Base-by-base conservation (phyloP, 768 basidiomycete genomes). In the Russula sp. region DNA sequence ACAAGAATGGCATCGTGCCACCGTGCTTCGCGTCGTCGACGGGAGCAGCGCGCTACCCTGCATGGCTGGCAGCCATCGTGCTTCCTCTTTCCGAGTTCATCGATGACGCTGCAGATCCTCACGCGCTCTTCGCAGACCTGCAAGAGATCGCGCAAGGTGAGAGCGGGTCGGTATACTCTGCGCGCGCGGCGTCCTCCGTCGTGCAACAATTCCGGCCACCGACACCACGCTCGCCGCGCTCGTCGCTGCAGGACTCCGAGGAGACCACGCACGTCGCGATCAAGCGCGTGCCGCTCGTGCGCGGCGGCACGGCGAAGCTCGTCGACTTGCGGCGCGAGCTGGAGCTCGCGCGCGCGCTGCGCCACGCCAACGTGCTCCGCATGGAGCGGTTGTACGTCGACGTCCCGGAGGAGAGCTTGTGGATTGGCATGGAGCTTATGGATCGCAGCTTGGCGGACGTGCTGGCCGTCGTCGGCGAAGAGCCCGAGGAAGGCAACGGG, bases 371-470 rank as follows among this genome's bases (percentile, higher is more conserved):
- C 72, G 69, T 92, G 7, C 75, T 93, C 20, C 73, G 78, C 3
- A 81, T 89, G 76, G 88, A 90, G 69, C 83, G 79, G 49, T 73
- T 90, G 27, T 90, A 89, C 72, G 84, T 89, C 34, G 83, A 87
- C 68, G 71, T 86, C 4, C 76, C 77, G 40, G 76, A 73, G 49
- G 77, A 77, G 57, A 67, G 84, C 62, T 73, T 94, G 42, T 94
- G 91, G 91, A 86, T 94, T 54, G 77, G 86, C 65, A 94, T 94
- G 91, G 90, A 92, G 72, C 81, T 93, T 37, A 91, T 94, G 91
- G 89, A 91, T 69, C 80, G 90, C 65, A 91, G 89, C 71, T 76
- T 94, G 67, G 91, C 91, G 68, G 91, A 94, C 71, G 80, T 94
- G 51, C 78, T 93, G 16, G 82, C 78, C 16, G 73, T 91, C 20